Conservation (phyloP, 495 filamentous ascomycete genomes). For the Apiosordaria backusii region DNA sequence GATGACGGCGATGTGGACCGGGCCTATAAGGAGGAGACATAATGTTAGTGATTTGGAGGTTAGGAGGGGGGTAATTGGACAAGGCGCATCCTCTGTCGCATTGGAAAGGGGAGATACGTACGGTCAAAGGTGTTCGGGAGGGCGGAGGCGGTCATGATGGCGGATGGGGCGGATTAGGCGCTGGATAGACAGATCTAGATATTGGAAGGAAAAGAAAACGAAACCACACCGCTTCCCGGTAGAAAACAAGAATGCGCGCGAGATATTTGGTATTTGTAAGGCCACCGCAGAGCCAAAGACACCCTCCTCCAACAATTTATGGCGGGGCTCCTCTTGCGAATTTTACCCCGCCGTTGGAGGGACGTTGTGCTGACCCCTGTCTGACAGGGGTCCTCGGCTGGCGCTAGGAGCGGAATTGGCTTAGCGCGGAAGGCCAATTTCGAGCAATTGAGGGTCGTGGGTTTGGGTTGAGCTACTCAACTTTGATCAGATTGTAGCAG, state of each 20-base stretch:
- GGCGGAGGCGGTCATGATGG: conserved; percentile 12
- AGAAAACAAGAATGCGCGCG: conserved; percentile 1
- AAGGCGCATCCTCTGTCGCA: background rate
- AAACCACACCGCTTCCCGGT: background rate
- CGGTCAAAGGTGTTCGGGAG: conserved; percentile 23
- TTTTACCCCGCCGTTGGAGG: conserved; percentile 34
- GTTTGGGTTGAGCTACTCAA: background rate
- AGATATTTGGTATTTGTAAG: conserved; percentile 1
- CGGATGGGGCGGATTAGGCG: background rate
- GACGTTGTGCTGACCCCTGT: conserved; percentile 23
- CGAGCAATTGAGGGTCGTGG: background rate
- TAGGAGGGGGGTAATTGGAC: background rate
- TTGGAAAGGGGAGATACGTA: conserved; percentile 5
- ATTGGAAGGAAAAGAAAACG: background rate
- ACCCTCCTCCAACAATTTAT: conserved; percentile 17
- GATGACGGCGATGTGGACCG: conserved; percentile 90
- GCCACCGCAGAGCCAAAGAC: background rate
- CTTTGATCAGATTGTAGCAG: no score
- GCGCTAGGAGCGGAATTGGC: background rate
- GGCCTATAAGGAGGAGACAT: conserved; percentile 46
- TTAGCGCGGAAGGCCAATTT: background rate
- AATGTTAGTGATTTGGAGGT: background rate
- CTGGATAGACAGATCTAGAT: background rate
- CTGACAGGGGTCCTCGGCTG: background rate
- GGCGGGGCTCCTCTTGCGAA: conserved; percentile 20